These are phyloP conservation scores for Kondoa malvinella DNA, from an alignment of 768 basidiomycete species.

Conservation along the genomic window DNA sequence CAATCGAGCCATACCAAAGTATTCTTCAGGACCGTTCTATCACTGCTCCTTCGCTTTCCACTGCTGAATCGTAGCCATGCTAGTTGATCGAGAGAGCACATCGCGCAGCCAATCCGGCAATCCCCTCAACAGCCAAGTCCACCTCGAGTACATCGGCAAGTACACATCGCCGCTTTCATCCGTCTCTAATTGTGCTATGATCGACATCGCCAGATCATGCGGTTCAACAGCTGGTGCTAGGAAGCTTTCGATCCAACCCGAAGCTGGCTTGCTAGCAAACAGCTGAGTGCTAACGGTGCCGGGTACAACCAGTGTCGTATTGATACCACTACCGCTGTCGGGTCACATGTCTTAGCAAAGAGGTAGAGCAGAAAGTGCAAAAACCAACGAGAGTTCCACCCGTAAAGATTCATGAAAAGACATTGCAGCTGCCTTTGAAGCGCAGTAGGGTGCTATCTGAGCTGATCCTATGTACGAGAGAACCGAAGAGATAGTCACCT, in stretches of 20 bases:
- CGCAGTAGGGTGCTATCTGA: slow-evolving; percentile 61
- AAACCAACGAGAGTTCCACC: slow-evolving; percentile 48
- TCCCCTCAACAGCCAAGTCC: slow-evolving; percentile 16
- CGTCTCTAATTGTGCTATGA: slow-evolving; percentile 41
- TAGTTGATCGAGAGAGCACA: no score
- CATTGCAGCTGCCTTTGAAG: slow-evolving; percentile 78
- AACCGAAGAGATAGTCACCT: slow-evolving; percentile 50
- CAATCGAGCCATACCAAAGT: no score
- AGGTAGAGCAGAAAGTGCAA: not conserved
- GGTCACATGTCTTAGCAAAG: not conserved
- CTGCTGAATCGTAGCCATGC: no score
- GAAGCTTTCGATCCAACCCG: slow-evolving; percentile 45
- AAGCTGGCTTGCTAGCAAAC: slow-evolving; percentile 48
- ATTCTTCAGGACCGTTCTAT: no score
- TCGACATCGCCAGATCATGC: slow-evolving; percentile 55
- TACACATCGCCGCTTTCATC: slow-evolving; percentile 9
- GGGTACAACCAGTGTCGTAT: slow-evolving; percentile 72
- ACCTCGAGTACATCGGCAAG: slow-evolving; percentile 44
- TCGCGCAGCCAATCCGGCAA: slow-evolving; percentile 20
- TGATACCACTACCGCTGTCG: slow-evolving; percentile 50
- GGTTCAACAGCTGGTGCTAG: slow-evolving; percentile 58
- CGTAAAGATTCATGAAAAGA: slow-evolving; percentile 67
- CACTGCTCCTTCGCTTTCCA: no score
- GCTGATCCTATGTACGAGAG: slow-evolving; percentile 38
- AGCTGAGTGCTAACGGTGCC: slow-evolving; percentile 63